These are phyloP conservation scores for Amoebophrya sp. DNA, from an alignment of 169 alveolate genomes.

Conservation along the genomic window DNA sequence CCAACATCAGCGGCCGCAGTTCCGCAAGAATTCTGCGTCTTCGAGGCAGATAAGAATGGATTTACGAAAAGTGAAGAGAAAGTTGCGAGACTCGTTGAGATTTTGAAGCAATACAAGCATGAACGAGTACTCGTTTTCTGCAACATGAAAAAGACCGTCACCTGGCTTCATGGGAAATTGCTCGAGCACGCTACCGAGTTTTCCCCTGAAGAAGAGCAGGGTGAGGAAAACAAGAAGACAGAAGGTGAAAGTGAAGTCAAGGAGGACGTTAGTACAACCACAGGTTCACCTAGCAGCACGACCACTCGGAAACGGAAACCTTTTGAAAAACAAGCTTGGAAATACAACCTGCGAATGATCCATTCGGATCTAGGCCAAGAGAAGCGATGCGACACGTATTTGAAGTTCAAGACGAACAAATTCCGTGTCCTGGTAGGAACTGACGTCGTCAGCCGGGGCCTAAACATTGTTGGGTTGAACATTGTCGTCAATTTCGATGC, in stretches of 20 bases:
- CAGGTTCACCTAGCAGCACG: background rate
- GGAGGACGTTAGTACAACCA: background rate
- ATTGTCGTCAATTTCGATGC: background rate
- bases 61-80: background rate
- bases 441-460: background rate
- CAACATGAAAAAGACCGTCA: constrained; percentile 12
- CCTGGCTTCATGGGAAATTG: background rate
- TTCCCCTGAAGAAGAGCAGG: background rate
- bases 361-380: background rate
- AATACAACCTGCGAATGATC: background rate
- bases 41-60: background rate
- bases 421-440: background rate
- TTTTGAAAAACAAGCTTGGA: background rate
- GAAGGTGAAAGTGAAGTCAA: background rate
- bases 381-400: constrained; percentile 3
- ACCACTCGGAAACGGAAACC: background rate
- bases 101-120: background rate
- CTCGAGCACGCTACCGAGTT: background rate
- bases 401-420: background rate
- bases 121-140: background rate
- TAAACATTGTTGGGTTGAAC: background rate
- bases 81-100: background rate
- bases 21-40: background rate
- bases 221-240: background rate
- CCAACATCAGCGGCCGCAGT: background rate